Conservation (phyloP, 768 basidiomycete species). For the Piloderma croceum region DNA sequence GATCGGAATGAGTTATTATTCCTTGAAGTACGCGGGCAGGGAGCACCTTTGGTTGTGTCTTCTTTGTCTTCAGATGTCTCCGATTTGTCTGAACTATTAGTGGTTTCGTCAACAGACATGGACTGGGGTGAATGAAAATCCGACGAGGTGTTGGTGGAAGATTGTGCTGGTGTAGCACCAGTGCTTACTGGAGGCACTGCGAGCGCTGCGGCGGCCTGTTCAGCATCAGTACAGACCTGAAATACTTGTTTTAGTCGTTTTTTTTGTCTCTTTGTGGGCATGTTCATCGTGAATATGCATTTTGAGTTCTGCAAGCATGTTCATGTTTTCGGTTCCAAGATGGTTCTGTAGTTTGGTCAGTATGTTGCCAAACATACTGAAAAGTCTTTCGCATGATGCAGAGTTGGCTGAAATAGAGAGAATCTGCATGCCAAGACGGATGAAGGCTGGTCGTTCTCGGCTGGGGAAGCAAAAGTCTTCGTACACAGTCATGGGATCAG, state of each 20-base stretch:
- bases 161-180: too few relatives aligned
- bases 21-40: too few relatives aligned
- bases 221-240: too few relatives aligned
- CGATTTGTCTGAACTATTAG: too few relatives aligned
- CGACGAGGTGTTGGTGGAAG: too few relatives aligned
- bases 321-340: constrained; percentile 16
- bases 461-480: constrained; percentile 6
- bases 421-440: constrained; percentile 15
- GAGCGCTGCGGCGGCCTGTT: too few relatives aligned
- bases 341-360: constrained; percentile 22
- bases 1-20: constrained; percentile 8
- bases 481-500: constrained; percentile 11
- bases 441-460: constrained; percentile 9
- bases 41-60: too few relatives aligned
- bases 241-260: too few relatives aligned
- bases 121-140: too few relatives aligned
- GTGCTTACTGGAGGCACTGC: too few relatives aligned
- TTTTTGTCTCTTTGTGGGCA: constrained; percentile 4
- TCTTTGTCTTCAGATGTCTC: too few relatives aligned
- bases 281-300: constrained; percentile 26
- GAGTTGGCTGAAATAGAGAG: constrained; percentile 25
- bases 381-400: constrained; percentile 26
- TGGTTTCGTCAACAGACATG: too few relatives aligned
- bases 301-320: constrained; percentile 21
- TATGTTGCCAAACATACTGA: constrained; percentile 26